Conservation (phyloP, 805 yeast genomes). For the Scheffersomyces ergatensis region DNA sequence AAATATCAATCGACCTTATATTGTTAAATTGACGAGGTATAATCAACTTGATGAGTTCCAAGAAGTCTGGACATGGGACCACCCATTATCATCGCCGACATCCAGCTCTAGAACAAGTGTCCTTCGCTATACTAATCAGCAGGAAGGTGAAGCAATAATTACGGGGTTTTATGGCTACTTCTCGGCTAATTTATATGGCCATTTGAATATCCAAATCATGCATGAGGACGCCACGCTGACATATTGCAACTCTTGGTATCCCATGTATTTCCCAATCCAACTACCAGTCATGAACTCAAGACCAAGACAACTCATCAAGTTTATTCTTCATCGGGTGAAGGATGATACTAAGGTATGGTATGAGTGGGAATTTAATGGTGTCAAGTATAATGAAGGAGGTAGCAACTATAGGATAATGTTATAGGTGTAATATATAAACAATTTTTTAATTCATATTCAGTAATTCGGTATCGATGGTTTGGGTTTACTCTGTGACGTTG, state of each 20-base stretch:
- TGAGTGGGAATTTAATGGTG: conserved; percentile 20
- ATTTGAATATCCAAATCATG: conserved; percentile 50
- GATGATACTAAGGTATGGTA: conserved; percentile 17
- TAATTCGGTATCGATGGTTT: conserved; percentile 3
- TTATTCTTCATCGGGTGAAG: conserved; percentile 10
- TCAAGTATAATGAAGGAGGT: conserved; percentile 18
- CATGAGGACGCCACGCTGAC: conserved; percentile 23
- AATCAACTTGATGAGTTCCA: conserved; percentile 34
- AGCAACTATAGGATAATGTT: conserved; percentile 8
- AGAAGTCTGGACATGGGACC: conserved; percentile 61
- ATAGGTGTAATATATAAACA: background rate
- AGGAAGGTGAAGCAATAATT: no score
- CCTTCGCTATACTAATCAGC: no score
- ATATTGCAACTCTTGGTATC: conserved; percentile 37
- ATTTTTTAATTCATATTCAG: background rate
- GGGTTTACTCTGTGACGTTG: background rate
- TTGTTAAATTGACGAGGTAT: conserved; percentile 15
- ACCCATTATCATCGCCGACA: no score
- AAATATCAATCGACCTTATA: conserved; percentile 16
- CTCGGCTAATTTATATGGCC: conserved; percentile 64
- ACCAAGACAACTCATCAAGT: conserved; percentile 6
- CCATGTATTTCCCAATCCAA: conserved; percentile 31
- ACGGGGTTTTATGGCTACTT: conserved; percentile 81
- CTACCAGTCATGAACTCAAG: conserved; percentile 2
- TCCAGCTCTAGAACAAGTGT: no score